phyloP scores from a whole-genome alignment of 306 rosid species.

The Glycine tomentella region DNA sequence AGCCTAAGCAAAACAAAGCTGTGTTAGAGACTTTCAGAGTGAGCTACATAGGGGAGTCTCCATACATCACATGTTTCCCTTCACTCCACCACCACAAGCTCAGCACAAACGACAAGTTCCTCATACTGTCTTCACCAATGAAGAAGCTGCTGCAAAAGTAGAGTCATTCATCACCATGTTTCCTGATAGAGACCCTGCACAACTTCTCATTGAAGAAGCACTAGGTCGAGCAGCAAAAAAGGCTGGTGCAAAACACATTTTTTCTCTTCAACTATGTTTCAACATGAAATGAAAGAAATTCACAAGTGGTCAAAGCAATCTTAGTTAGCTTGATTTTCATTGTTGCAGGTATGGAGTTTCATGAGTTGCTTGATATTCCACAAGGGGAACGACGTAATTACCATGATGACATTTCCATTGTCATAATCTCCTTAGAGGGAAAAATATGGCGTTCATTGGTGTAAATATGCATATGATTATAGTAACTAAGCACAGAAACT shows the following conservation, averaged over 20 bases:
- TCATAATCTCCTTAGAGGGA: conserved; percentile 78
- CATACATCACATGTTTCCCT: conserved; percentile 74
- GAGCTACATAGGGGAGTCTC: conserved; percentile 70
- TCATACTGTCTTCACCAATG: conserved; percentile 80
- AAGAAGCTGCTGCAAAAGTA: conserved; percentile 75
- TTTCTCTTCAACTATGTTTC: not conserved
- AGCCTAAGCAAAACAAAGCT: conserved; percentile 87
- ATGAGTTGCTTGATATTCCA: conserved; percentile 83
- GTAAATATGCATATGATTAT: conserved; percentile 42
- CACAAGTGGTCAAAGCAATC: not conserved
- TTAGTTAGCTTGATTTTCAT: conserved; percentile 36
- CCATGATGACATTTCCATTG: conserved; percentile 83
- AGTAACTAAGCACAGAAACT: not conserved
- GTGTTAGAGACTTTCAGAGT: conserved; percentile 79
- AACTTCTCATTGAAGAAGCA: conserved; percentile 75
- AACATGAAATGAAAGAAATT: not conserved
- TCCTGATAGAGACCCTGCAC: conserved; percentile 90
- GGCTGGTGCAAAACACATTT: conserved; percentile 55
- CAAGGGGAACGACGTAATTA: conserved; percentile 84
- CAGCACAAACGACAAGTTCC: conserved; percentile 65
- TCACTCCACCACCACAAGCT: conserved; percentile 73
- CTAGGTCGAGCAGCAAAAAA: conserved; percentile 73
- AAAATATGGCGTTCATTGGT: conserved; percentile 75
- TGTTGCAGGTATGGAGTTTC: conserved; percentile 71
- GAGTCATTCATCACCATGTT: conserved; percentile 70